Evolutionary conservation across 2,329 filamentous ascomycete species (phyloP).

Genomic region (Colletotrichum godetiae): DNA sequence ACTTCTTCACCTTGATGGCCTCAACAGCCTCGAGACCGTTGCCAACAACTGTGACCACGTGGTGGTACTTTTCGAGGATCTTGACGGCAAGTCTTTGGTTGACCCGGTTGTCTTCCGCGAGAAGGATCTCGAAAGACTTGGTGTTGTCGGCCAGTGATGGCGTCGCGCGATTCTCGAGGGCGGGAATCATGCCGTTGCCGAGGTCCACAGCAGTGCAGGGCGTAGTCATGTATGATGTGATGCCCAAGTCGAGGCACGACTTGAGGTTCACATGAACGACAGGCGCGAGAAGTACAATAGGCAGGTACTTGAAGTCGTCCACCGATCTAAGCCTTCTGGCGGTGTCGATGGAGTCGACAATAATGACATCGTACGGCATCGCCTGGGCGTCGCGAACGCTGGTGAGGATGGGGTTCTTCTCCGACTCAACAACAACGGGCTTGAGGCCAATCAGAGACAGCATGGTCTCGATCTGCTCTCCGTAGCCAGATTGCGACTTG

Average conservation of each 20-base stretch:
- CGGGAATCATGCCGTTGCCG: slow-evolving; percentile 95
- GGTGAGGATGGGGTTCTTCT: slow-evolving; percentile 69
- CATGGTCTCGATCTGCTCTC: slow-evolving; percentile 81
- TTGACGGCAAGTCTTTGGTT: slow-evolving; percentile 97
- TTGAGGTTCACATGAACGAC: slow-evolving; percentile 92
- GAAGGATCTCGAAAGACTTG: slow-evolving; percentile 92
- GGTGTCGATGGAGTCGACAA: slow-evolving; percentile 93
- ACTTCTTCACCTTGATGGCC: slow-evolving; percentile 90
- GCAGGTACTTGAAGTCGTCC: slow-evolving; percentile 97
- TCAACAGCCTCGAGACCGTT: slow-evolving; percentile 95
- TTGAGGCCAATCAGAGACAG: slow-evolving; percentile 82
- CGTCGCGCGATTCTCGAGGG: slow-evolving; percentile 91
- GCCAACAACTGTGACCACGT: slow-evolving; percentile 90
- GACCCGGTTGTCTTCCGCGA: slow-evolving; percentile 97
- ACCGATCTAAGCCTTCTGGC: slow-evolving; percentile 86
- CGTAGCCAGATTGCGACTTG: slow-evolving; percentile 83
- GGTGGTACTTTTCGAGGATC: slow-evolving; percentile 97
- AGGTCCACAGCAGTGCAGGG: slow-evolving; percentile 94
- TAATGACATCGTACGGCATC: slow-evolving; percentile 90
- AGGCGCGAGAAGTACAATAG: slow-evolving; percentile 91
- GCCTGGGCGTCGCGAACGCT: slow-evolving; percentile 65
- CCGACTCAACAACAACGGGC: slow-evolving; percentile 87
- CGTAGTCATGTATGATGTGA: slow-evolving; percentile 99
- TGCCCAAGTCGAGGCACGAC: slow-evolving; percentile 92
- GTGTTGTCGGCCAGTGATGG: slow-evolving; percentile 93